These are phyloP conservation scores for Xerophyta viscosa DNA, from an alignment of 106 monocot genomes.

Conservation along the genomic window DNA sequence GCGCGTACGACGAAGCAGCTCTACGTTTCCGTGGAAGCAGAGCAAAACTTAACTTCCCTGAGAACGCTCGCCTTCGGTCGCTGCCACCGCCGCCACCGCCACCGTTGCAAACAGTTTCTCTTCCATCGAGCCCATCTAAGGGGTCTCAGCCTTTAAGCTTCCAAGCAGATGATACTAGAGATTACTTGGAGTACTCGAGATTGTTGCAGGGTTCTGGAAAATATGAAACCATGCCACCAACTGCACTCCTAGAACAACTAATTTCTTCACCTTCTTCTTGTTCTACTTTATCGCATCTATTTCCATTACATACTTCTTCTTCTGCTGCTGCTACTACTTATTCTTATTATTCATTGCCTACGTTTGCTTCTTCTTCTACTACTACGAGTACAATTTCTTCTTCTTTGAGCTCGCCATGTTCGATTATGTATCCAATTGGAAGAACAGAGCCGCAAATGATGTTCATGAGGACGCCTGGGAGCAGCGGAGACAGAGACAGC, in stretches of 20 bases:
- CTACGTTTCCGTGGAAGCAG: constrained; percentile 48
- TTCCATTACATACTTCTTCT: neutral
- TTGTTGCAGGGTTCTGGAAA: neutral
- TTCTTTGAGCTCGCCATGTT: neutral
- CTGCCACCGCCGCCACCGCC: neutral
- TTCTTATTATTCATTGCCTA: neutral
- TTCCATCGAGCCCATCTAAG: no score
- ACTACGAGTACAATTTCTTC: no score
- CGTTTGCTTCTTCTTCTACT: neutral
- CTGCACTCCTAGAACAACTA: constrained; percentile 1
- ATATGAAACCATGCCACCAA: neutral
- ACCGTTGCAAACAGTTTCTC: no score
- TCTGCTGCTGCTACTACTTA: neutral
- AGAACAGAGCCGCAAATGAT: constrained; percentile 5
- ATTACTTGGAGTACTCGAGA: constrained; percentile 2
- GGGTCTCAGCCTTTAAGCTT: no score
- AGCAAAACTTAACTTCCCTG: constrained; percentile 74
- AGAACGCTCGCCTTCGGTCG: constrained; percentile 19
- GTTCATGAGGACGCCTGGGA: neutral
- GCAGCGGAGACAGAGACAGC: neutral
- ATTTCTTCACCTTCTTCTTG: neutral
- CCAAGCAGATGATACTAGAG: neutral
- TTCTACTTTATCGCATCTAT: neutral
- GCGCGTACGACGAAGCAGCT: constrained; percentile 63
- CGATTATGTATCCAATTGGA: neutral